Evolutionary conservation across 352 stramenopile genomes (phyloP).

Genomic region (Aphanomyces astaci): DNA sequence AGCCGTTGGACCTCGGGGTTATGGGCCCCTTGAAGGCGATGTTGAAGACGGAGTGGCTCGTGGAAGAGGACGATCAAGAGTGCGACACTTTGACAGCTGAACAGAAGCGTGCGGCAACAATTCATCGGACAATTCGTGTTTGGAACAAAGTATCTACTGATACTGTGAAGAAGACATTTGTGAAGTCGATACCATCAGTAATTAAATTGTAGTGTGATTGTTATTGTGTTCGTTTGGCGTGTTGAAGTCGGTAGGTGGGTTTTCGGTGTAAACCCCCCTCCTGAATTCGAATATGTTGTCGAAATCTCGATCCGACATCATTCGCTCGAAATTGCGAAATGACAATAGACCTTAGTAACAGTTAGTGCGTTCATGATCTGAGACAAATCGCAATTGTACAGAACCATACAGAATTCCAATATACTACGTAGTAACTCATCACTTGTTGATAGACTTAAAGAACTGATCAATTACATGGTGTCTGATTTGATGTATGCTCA

Average conservation of each 20-base stretch:
- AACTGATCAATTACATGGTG: too few species aligned
- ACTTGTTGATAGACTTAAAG: too few species aligned
- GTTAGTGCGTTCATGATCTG: too few species aligned
- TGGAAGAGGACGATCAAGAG: neutral
- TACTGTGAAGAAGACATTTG: neutral
- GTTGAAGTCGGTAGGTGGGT: neutral
- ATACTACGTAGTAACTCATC: too few species aligned
- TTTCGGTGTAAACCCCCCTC: neutral
- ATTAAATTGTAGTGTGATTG: neutral
- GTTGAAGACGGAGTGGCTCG: neutral
- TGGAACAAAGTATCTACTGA: neutral
- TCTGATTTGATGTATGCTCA: too few species aligned
- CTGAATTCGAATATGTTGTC: neutral
- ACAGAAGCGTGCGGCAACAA: neutral
- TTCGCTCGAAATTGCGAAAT: neutral
- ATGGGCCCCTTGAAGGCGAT: neutral
- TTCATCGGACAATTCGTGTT: neutral
- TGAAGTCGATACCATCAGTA: neutral
- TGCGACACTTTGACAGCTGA: neutral
- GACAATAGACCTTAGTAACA: too few species aligned
- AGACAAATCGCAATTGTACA: too few species aligned
- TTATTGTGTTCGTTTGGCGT: neutral
- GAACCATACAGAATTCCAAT: too few species aligned
- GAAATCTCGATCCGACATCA: neutral
- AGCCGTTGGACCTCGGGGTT: neutral